Evolutionary conservation across 1,284 basidiomycete genomes (phyloP), one percentile per base, ranked within the genome.

Genomic region (Moniliella sp.): DNA sequence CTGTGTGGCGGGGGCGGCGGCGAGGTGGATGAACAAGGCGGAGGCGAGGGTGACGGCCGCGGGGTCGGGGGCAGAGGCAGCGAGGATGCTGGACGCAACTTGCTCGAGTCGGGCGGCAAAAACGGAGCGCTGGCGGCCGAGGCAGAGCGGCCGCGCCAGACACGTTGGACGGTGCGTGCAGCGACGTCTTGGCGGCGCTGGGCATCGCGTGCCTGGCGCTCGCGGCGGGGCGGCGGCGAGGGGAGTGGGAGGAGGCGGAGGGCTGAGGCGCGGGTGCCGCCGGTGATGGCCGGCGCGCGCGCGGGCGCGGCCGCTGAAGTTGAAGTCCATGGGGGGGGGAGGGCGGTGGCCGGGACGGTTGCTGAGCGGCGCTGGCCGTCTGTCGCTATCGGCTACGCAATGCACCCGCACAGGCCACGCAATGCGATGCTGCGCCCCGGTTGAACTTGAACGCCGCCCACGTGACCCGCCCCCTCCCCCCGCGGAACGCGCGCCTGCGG

Each of bases 251-350:
- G 32, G 15, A 4, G 3, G 16, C 9, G 32, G 17, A n/a, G 15
- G 32, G 11, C 15, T 18, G 32, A 15, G 25, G 17, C 25, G 4
- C 36, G 30, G 28, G 40, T 40, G 25, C 45, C 45, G 14, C 45
- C 40, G 11, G 36, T 40, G 27, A 48, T 43, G 5, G 33, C 30
- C 11, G 39, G 35, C 13, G 12, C 34, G 31, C 13, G 43, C 30
- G 5, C 38, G 34, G 15, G 38, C 34, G 16, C 39, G 37, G 27
- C 45, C 45, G 2, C 43, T 48, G 33, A 48, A 48, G 28, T 48
- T 39, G 29, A 43, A 48, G 35, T 39, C 39, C 44, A 46, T 46
- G 30, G 18, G 7, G 21, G 21, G 21, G 39, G 39, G 17, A 45
- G 31, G n/a, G n/a, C n/a, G n/a, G n/a, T n/a, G n/a, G n/a, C n/a